Percentiles rank a stretch among this genome's conserved stretches.
Conservation (phyloP, 352 stramenopile genomes). For the Pythium brachiatum region DNA sequence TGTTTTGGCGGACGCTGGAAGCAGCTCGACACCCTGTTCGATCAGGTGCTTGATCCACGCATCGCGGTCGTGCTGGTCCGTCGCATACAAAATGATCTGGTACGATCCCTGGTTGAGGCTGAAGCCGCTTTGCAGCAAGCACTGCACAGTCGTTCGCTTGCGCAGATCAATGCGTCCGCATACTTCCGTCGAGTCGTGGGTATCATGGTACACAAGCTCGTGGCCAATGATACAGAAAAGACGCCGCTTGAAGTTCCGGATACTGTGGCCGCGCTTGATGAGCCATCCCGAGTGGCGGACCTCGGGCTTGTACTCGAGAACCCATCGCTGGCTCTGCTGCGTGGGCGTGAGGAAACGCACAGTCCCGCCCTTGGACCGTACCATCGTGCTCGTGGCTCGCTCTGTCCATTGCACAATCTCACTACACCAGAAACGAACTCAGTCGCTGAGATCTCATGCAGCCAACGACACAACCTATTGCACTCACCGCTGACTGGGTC, state of each 20-base stretch:
- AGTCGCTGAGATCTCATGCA: conserved; percentile 14
- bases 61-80: conserved; percentile 73
- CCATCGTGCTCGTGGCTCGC: conserved; percentile 72
- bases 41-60: conserved; percentile 81
- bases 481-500: conserved; percentile 59
- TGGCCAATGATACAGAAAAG: conserved; percentile 86
- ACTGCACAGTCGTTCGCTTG: conserved; percentile 62
- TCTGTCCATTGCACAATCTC: conserved; percentile 84
- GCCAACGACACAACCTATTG: background rate
- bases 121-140: conserved; percentile 73
- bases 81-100: conserved; percentile 77
- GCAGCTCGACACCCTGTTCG: conserved; percentile 63
- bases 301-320: conserved; percentile 82
- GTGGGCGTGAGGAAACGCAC: conserved; percentile 43
- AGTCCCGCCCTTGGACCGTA: conserved; percentile 48
- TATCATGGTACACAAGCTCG: conserved; percentile 85
- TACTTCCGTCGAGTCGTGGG: conserved; percentile 73
- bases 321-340: conserved; percentile 61
- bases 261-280: conserved; percentile 78
- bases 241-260: conserved; percentile 82
- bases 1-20: conserved; percentile 53
- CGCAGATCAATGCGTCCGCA: conserved; percentile 69
- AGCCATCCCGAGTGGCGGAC: conserved; percentile 84
- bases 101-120: conserved; percentile 69
- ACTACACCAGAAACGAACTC: conserved; percentile 25